Conservation (phyloP, 2,329 filamentous ascomycete genomes). For the Alternaria arborescens region DNA sequence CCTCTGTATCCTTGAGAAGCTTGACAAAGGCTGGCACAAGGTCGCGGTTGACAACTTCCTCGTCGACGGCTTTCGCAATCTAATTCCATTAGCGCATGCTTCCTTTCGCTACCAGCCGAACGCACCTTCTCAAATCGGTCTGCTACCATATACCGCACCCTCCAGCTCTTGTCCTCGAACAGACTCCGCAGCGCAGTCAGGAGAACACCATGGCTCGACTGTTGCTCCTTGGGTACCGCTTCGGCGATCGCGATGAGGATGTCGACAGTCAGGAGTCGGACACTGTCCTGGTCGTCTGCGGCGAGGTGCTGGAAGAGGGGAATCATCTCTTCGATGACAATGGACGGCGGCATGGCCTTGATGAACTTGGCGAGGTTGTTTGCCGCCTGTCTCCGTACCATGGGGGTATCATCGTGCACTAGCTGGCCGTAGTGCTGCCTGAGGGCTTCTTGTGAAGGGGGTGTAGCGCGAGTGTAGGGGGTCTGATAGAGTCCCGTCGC, state of each 20-base stretch:
- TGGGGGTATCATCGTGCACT: slow-evolving; percentile 97
- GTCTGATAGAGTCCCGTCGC: slow-evolving; percentile 94
- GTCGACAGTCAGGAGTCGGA: slow-evolving; percentile 93
- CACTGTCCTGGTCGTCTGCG: slow-evolving; percentile 96
- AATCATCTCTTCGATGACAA: slow-evolving; percentile 99
- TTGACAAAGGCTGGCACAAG: slow-evolving; percentile 97
- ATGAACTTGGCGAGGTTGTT: slow-evolving; percentile 98
- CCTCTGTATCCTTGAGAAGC: slow-evolving; percentile 96
- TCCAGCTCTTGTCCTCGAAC: slow-evolving; percentile 99
- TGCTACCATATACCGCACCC: slow-evolving; percentile 98
- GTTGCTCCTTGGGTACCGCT: slow-evolving; percentile 96
- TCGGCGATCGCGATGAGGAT: slow-evolving; percentile 96
- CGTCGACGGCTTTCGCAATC: slow-evolving; percentile 98
- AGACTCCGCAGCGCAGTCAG: slow-evolving; percentile 88
- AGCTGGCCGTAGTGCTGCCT: slow-evolving; percentile 90
- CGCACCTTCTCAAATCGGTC: slow-evolving; percentile 94
- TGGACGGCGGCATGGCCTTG: slow-evolving; percentile 90
- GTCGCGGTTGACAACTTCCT: slow-evolving; percentile 93
- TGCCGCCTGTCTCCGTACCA: slow-evolving; percentile 96
- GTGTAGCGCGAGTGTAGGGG: slow-evolving; percentile 90
- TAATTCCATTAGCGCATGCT: slow-evolving; percentile 53
- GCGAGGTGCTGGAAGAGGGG: slow-evolving; percentile 97
- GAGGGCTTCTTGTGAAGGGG: slow-evolving; percentile 87
- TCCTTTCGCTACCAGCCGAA: slow-evolving; percentile 17
- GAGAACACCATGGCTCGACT: slow-evolving; percentile 92